A percentile compares a stretch with the other conserved stretches of the same genome.
These are phyloP conservation scores for Harringtonia lauricola DNA, from an alignment of 2,329 filamentous ascomycete genomes.

Conservation along the genomic window DNA sequence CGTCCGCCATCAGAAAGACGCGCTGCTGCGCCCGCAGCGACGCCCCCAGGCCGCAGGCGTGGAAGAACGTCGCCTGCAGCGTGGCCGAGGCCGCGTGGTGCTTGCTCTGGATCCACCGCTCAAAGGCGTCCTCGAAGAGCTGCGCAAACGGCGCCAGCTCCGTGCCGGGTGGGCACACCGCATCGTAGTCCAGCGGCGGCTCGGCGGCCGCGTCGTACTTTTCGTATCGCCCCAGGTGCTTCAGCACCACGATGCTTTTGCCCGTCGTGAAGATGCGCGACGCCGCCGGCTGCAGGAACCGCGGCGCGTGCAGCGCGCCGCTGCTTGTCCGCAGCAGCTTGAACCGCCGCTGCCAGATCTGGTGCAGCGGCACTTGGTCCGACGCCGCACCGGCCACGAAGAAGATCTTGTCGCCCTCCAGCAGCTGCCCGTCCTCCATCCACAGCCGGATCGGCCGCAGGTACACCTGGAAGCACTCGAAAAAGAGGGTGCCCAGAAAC, in stretches of 20 bases:
- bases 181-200: conserved; percentile 42
- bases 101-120: conserved; percentile 66
- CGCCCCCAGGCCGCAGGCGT: conserved; percentile 54
- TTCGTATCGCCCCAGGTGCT: conserved; percentile 50
- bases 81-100: conserved; percentile 58
- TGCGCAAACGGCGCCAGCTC: conserved; percentile 60
- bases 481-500: conserved; percentile 59
- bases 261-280: conserved; percentile 74
- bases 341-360: conserved; percentile 70
- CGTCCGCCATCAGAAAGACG: conserved; percentile 70
- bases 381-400: conserved; percentile 56
- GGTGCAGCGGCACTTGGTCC: conserved; percentile 46
- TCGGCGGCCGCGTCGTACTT: conserved; percentile 24
- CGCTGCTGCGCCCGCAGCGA: conserved; percentile 56
- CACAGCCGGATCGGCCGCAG: conserved; percentile 68
- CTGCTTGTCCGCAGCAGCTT: conserved; percentile 49
- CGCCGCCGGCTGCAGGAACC: conserved; percentile 60
- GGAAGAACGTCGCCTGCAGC: conserved; percentile 55
- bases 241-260: conserved; percentile 80
- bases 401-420: conserved; percentile 56
- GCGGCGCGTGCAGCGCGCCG: conserved; percentile 56
- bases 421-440: conserved; percentile 71
- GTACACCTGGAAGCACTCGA: conserved; percentile 74
- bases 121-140: conserved; percentile 60
- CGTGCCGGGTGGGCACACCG: conserved; percentile 36